Base-by-base conservation (phyloP, 2,329 filamentous ascomycete genomes). In the Sclerotinia borealis region DNA sequence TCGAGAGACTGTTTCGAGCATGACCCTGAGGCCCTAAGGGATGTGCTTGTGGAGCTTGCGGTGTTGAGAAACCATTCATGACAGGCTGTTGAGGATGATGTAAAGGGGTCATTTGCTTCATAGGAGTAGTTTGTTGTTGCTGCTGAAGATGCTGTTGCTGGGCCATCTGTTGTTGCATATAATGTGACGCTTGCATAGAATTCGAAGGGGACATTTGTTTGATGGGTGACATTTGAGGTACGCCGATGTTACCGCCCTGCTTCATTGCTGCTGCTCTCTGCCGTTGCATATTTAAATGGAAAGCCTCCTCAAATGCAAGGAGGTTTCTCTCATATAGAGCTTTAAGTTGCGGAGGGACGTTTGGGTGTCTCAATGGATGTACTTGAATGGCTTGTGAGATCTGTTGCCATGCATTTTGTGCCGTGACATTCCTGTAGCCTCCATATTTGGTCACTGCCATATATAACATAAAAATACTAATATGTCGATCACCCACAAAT, bases 391-490 rank as follows among this genome's bases (percentile, higher is more conserved):
- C 78, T 63, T 85, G 83, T 1, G 91, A 87, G 61, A 97, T 80
- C 56, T 86, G 83, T 1, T 81, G 79, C 95, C 95, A 98, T 63
- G 82, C 81, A 67, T 91, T 90, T 29, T 80, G 80, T 29, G 83
- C 82, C 0, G 85, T 88, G 3, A 96, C 85, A 65, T 83, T 85
- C 69, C 89, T 90, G 63, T 89, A 95, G 6, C 92, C 92, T 29
- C 90, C 91, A 68, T 84, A 81, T 70, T 90, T 93, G 68, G 88
- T 83, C 1, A 96, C 90, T 0, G 85, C 80, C 65, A 88, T 85
- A 75, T 96, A 98, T 3, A 98, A 80, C 65, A 87, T 83, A 72
- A 91, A 84, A 15, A 97, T 77, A 70, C 89, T 88, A 43, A 98
- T 80, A 0, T 83, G 84, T 13, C 91, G 86, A 60, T 92, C 90